These are phyloP conservation scores for Nephelium lappaceum DNA, from an alignment of 345 rosid genomes.

Conservation along the genomic window DNA sequence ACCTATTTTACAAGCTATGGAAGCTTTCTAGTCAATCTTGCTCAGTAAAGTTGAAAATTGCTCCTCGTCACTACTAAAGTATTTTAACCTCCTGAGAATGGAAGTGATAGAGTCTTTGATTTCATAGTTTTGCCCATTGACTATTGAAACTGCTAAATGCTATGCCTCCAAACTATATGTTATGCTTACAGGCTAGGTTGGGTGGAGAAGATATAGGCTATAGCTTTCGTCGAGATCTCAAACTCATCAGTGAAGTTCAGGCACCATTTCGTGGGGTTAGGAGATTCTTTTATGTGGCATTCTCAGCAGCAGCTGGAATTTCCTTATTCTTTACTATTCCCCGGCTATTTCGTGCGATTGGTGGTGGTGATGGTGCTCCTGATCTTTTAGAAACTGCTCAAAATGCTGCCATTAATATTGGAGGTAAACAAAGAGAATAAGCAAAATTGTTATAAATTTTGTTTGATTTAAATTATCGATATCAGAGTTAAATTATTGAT, in stretches of 20 bases:
- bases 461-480: not conserved
- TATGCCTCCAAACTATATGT: slow-evolving; percentile 18
- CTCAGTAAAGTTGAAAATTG: not conserved
- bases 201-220: slow-evolving; percentile 97
- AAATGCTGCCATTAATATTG: slow-evolving; percentile 83
- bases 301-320: slow-evolving; percentile 91
- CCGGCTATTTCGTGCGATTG: slow-evolving; percentile 66
- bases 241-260: slow-evolving; percentile 94
- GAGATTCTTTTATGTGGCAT: slow-evolving; percentile 78
- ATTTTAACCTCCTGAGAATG: slow-evolving; percentile 1
- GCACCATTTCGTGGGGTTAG: slow-evolving; percentile 96
- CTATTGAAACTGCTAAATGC: slow-evolving; percentile 2
- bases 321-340: slow-evolving; percentile 83
- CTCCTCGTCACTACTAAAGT: not conserved
- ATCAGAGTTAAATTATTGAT: not conserved
- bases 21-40: not conserved
- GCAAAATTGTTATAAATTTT: not conserved
- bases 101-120: slow-evolving; percentile 2
- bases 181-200: slow-evolving; percentile 70
- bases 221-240: slow-evolving; percentile 87
- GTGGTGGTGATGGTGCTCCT: slow-evolving; percentile 84
- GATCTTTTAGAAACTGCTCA: slow-evolving; percentile 72
- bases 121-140: not conserved
- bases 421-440: slow-evolving; percentile 57
- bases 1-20: not conserved